These are phyloP conservation scores for Penicillium vulpinum DNA, from an alignment of 2,329 filamentous ascomycete genomes.

Conservation along the genomic window DNA sequence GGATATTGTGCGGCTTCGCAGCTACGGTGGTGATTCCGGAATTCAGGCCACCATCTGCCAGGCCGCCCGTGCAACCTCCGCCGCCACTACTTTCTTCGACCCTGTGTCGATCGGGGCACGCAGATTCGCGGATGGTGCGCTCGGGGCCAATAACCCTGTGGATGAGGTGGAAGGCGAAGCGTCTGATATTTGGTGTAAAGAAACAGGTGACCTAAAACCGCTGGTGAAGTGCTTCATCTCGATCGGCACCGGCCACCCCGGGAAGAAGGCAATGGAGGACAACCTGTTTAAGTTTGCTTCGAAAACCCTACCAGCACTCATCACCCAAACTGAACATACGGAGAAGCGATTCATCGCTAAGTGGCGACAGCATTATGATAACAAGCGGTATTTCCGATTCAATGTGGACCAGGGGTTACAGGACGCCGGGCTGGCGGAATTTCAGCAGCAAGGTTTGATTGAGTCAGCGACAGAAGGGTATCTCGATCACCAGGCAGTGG, in stretches of 20 bases:
- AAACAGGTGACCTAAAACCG: not conserved
- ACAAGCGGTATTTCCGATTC: not conserved
- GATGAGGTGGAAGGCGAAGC: not conserved
- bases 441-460: slow-evolving; percentile 15
- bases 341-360: not conserved
- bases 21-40: not conserved
- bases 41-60: slow-evolving; percentile 37
- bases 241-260: not conserved
- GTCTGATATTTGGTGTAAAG: not conserved
- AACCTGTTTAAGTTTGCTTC: not conserved
- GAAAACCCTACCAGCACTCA: not conserved
- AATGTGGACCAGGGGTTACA: slow-evolving; percentile 2
- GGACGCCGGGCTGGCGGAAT: not conserved
- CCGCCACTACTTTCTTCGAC: slow-evolving; percentile 44
- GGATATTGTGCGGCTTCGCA: slow-evolving; percentile 4
- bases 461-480: slow-evolving; percentile 1
- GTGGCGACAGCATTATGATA: not conserved
- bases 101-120: slow-evolving; percentile 38
- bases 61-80: slow-evolving; percentile 46
- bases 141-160: slow-evolving; percentile 47
- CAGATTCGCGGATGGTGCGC: slow-evolving; percentile 46
- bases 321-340: not conserved
- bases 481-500: not conserved
- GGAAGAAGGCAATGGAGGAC: not conserved
- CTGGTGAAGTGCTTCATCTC: not conserved